phyloP scores from a whole-genome alignment of 805 yeast species.

The Sungouiella thailandica region DNA sequence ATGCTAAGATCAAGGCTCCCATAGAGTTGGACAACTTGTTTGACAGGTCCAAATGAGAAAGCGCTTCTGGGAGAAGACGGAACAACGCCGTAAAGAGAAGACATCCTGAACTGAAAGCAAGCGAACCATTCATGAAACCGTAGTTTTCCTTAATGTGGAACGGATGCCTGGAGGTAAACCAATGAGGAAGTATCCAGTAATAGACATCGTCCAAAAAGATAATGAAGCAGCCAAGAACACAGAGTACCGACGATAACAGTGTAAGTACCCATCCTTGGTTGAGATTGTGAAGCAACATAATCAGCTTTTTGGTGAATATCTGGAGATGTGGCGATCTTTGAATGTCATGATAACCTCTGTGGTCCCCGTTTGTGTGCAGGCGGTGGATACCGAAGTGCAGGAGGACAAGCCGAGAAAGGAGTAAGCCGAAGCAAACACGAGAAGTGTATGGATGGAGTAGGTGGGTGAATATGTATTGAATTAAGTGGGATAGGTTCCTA shows the following conservation, averaged over 20 bases:
- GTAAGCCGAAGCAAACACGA: too few relatives aligned
- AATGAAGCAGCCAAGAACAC: conserved; percentile 64
- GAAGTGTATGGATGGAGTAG: too few relatives aligned
- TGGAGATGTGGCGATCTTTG: not conserved
- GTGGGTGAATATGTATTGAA: too few relatives aligned
- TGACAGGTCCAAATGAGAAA: conserved; percentile 38
- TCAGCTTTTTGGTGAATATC: conserved; percentile 1
- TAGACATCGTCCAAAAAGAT: conserved; percentile 60
- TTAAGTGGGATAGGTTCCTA: too few relatives aligned
- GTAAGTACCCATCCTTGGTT: conserved; percentile 65
- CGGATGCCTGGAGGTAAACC: conserved; percentile 32
- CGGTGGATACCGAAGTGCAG: too few relatives aligned
- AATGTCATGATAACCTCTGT: conserved; percentile 2
- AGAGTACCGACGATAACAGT: conserved; percentile 59
- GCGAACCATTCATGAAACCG: conserved; percentile 63
- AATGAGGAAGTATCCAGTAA: conserved; percentile 35
- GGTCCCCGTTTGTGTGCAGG: not conserved
- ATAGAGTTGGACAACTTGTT: conserved; percentile 19
- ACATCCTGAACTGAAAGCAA: conserved; percentile 79
- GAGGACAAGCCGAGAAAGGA: too few relatives aligned
- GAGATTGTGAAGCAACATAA: not conserved
- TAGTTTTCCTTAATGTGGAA: conserved; percentile 58
- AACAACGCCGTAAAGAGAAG: conserved; percentile 73
- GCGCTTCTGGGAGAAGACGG: conserved; percentile 69
- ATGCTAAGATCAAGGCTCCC: conserved; percentile 37